phyloP scores from a whole-genome alignment of 257 asterid species.

The Jaltomata sinuosa region DNA sequence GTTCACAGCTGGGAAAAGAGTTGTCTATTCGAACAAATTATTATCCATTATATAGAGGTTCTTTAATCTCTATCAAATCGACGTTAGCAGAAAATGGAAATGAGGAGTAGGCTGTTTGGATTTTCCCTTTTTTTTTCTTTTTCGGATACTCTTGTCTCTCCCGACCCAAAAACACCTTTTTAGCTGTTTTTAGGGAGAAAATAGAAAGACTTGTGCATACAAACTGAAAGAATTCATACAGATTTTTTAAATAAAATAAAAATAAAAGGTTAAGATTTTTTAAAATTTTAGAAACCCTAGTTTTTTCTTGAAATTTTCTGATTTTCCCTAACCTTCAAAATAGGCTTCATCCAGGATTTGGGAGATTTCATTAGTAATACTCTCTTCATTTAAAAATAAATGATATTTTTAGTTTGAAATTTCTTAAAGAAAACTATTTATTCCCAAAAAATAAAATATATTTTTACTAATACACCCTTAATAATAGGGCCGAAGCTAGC shows the following conservation, averaged over 20 bases:
- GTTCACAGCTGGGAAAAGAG: background rate
- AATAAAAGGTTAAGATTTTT: background rate
- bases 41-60: background rate
- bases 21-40: background rate
- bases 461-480: too few relatives aligned
- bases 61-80: background rate
- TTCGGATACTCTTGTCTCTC: too few relatives aligned
- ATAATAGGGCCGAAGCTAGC: too few relatives aligned
- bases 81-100: background rate
- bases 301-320: background rate
- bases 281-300: background rate
- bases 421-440: too few relatives aligned
- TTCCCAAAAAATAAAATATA: too few relatives aligned
- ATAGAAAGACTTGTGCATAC: background rate
- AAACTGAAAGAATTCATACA: background rate
- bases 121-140: background rate
- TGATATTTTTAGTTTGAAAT: too few relatives aligned
- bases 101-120: background rate
- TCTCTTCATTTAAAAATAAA: too few relatives aligned
- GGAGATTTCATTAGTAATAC: background rate
- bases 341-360: background rate
- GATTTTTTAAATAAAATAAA: too few relatives aligned
- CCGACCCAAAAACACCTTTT: background rate
- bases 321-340: background rate
- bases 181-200: background rate